Conservation (phyloP, 2,329 filamentous ascomycete genomes). For the Cryphonectria parasitica region DNA sequence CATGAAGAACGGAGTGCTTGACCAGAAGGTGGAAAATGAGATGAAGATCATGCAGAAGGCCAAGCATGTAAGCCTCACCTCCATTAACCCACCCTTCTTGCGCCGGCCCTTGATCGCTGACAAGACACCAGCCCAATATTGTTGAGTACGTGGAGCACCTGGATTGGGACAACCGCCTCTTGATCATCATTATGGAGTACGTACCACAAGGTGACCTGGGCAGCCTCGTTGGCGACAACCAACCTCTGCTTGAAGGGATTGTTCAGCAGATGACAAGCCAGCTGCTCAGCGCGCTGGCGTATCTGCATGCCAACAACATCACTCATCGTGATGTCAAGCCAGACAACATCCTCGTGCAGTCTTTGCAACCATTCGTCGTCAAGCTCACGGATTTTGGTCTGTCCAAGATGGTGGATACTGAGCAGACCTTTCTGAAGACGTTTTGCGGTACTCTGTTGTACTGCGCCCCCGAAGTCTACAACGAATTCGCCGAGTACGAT, state of each 20-base stretch:
- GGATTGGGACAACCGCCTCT: conserved; percentile 78
- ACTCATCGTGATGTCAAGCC: conserved; percentile 99
- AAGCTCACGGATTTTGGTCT: conserved; percentile 97
- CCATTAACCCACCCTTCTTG: neutral
- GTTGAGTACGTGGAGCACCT: conserved; percentile 90
- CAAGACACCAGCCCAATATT: conserved; percentile 70
- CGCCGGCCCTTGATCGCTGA: conserved; percentile 17
- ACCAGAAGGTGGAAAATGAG: conserved; percentile 93
- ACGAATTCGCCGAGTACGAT: conserved; percentile 70
- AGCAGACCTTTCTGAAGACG: conserved; percentile 90
- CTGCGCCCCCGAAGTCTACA: conserved; percentile 96
- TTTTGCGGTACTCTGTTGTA: conserved; percentile 97
- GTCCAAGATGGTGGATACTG: conserved; percentile 89
- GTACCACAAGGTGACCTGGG: conserved; percentile 83
- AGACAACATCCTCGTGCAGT: conserved; percentile 90
- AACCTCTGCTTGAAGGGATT: conserved; percentile 67
- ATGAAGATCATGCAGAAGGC: conserved; percentile 93
- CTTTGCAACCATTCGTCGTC: conserved; percentile 72
- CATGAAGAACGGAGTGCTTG: conserved; percentile 87
- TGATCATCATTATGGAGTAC: conserved; percentile 98
- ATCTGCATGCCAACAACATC: conserved; percentile 85
- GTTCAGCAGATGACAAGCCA: conserved; percentile 76
- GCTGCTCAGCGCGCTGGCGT: conserved; percentile 79
- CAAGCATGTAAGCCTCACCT: conserved; percentile 67
- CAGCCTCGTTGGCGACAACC: conserved; percentile 65